These are phyloP conservation scores for Neurospora hispaniola DNA, from an alignment of 495 filamentous ascomycete species.

Conservation along the genomic window DNA sequence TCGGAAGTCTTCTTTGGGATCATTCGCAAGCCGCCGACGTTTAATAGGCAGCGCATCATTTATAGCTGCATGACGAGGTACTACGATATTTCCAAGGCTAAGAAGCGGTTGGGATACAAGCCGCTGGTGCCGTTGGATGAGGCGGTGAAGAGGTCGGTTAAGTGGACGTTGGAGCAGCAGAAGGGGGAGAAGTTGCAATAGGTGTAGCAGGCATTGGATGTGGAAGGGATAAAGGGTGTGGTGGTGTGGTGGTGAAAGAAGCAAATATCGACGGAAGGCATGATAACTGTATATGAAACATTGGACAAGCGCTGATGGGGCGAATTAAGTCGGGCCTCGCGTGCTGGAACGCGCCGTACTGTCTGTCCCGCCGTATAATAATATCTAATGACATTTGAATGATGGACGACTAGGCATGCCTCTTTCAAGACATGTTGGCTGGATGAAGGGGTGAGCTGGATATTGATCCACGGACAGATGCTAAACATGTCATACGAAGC, in stretches of 20 bases:
- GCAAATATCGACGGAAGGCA: background rate
- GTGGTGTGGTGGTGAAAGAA: background rate
- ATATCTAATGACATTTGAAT: background rate
- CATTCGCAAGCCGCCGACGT: slow-evolving; percentile 60
- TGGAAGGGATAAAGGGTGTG: background rate
- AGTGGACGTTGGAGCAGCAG: slow-evolving; percentile 50
- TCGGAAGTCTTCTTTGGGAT: slow-evolving; percentile 59
- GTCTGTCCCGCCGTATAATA: background rate
- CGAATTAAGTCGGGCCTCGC: background rate
- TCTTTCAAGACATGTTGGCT: background rate
- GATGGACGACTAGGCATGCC: background rate
- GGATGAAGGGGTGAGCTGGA: background rate
- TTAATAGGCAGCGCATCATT: slow-evolving; percentile 64
- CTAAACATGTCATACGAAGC: background rate
- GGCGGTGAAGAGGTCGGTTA: slow-evolving; percentile 59
- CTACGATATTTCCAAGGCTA: slow-evolving; percentile 79
- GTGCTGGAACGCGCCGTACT: background rate
- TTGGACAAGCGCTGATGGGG: background rate
- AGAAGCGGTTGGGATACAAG: slow-evolving; percentile 60
- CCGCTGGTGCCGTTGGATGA: slow-evolving; percentile 67
- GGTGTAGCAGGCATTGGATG: background rate
- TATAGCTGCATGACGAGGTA: slow-evolving; percentile 79
- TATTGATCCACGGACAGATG: background rate
- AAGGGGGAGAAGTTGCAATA: slow-evolving; percentile 13
- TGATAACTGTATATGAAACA: background rate